phyloP scores from a whole-genome alignment of 108 stramenopile genomes.

The Ochromonas danica region DNA sequence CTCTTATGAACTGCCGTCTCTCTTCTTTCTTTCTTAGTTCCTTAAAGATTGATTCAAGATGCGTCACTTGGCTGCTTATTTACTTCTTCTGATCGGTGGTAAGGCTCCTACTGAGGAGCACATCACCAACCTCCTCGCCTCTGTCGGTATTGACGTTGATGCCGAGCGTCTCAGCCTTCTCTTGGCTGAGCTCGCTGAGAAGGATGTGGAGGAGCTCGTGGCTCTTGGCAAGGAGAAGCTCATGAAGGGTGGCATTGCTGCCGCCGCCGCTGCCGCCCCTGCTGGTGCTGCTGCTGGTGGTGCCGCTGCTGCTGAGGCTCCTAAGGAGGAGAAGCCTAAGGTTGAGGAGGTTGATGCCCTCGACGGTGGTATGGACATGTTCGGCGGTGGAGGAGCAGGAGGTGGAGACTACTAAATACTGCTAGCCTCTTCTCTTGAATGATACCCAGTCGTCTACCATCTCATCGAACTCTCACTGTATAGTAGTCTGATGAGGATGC shows the following conservation, averaged over 20 bases:
- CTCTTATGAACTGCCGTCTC: not conserved
- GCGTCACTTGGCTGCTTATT: conserved; percentile 83
- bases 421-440: too few relatives aligned
- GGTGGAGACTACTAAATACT: conserved; percentile 28
- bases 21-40: not conserved
- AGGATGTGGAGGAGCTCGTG: conserved; percentile 82
- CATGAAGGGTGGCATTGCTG: conserved; percentile 89
- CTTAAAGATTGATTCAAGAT: conserved; percentile 36
- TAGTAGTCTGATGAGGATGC: too few relatives aligned
- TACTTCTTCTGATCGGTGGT: conserved; percentile 89
- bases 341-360: conserved; percentile 62
- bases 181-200: conserved; percentile 84
- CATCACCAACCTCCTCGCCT: conserved; percentile 72
- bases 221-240: conserved; percentile 73
- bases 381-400: conserved; percentile 44
- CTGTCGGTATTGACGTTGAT: conserved; percentile 44
- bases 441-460: too few relatives aligned
- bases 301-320: conserved; percentile 51
- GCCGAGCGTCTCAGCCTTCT: conserved; percentile 63
- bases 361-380: conserved; percentile 66
- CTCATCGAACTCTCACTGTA: too few relatives aligned
- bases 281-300: conserved; percentile 65
- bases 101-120: conserved; percentile 87
- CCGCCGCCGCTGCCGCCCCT: conserved; percentile 73
- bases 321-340: conserved; percentile 54